Evolutionary conservation across 768 basidiomycete species (phyloP).

Genomic region (Tricholomella constricta): DNA sequence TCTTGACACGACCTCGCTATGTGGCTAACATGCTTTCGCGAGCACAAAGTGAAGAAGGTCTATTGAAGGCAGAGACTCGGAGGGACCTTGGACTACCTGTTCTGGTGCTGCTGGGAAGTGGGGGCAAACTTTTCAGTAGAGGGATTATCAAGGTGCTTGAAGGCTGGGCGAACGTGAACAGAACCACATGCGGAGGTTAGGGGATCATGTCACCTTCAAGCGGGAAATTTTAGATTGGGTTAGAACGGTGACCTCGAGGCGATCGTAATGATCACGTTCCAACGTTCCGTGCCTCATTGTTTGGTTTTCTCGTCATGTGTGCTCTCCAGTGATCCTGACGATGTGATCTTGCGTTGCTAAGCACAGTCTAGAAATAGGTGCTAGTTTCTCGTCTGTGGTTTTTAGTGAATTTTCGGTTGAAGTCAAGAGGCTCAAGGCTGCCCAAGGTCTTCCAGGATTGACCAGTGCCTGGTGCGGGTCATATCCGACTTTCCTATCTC

Average conservation of each 20-base stretch:
- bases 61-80: constrained; percentile 28
- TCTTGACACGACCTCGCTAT: constrained; percentile 27
- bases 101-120: constrained; percentile 25
- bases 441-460: too few relatives aligned
- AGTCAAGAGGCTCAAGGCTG: too few relatives aligned
- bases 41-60: constrained; percentile 23
- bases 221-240: constrained; percentile 26
- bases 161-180: constrained; percentile 28
- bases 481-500: not conserved
- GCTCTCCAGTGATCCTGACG: too few relatives aligned
- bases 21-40: constrained; percentile 24
- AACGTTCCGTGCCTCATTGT: not conserved
- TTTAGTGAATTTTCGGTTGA: too few relatives aligned
- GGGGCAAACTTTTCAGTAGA: constrained; percentile 25
- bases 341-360: too few relatives aligned
- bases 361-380: too few relatives aligned
- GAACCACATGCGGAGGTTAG: constrained; percentile 33
- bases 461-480: not conserved
- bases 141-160: constrained; percentile 23
- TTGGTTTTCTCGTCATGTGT: too few relatives aligned
- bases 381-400: too few relatives aligned
- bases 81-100: constrained; percentile 24
- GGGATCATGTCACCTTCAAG: constrained; percentile 23
- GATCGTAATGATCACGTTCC: not conserved
- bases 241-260: constrained; percentile 13